Base-by-base conservation (phyloP, 495 filamentous ascomycete species). In the Sabuloglossum arenarium region DNA sequence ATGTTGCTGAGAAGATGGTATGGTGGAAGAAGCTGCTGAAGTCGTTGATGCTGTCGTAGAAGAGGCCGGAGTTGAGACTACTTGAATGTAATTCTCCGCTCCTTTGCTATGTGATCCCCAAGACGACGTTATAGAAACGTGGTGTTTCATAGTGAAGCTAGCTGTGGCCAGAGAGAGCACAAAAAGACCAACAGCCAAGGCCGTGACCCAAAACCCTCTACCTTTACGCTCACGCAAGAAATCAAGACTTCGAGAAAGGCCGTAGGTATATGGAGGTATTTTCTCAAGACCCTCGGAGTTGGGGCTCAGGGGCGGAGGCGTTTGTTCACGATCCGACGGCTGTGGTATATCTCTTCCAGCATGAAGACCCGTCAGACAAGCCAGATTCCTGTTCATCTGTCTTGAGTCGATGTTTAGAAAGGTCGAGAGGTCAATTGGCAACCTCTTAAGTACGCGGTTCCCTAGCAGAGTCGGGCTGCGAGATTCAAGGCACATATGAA, bases 331-430 rank as follows among this genome's bases (percentile, higher is more conserved):
- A 28, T 37, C 30, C 16, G 25, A 16, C 14, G 21, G 27, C 19
- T 32, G 55, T 3, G 28, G 45, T 27, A 21, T n/a, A 28, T 47
- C 34, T 29, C 53, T 34, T 8, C 57, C 53, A 19, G 34, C 19
- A 45, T 61, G 66, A 37, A 77, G 61, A 9, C 72, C 74, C 27
- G 79, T 80, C 52, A 88, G 67, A 42, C 76, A 82, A 53, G 82
- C 81, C 51, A 88, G 64, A 61, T 86, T 85, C 55, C 81, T 70
- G 63, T 87, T 88, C 63, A 88, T 75, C 61, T 88, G 84, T 29
- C 77, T 67, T 24, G 81, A 75, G 57, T 84, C 79, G 61, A 88
- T 82, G 49, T 78, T 81, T 59, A 80, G 69, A 57, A 88, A 88
- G 0, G 81, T 85, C 52, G 73, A 68, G n/a, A 85, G 62, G 60